These are phyloP conservation scores for Fusarium longipes DNA, from an alignment of 2,329 filamentous ascomycete species.

Conservation along the genomic window DNA sequence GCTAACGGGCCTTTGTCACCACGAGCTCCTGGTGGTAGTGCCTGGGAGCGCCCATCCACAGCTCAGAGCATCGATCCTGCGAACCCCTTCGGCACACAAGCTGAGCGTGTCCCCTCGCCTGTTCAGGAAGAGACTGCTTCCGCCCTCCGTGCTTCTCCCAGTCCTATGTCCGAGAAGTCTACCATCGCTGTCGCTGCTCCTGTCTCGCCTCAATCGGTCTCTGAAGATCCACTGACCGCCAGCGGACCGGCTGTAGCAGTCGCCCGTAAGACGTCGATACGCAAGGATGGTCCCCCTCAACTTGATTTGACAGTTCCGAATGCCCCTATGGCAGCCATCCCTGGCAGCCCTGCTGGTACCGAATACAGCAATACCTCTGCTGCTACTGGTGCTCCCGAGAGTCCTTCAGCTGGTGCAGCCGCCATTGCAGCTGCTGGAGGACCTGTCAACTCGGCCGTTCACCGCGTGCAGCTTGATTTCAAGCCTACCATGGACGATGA, in stretches of 20 bases:
- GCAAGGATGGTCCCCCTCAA: conserved; percentile 62
- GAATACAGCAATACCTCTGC: conserved; percentile 71
- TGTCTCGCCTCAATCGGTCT: conserved; percentile 29
- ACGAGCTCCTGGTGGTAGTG: conserved; percentile 50
- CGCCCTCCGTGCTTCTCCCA: conserved; percentile 45
- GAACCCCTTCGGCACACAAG: conserved; percentile 78
- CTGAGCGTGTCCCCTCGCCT: conserved; percentile 61
- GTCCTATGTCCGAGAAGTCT: conserved; percentile 50
- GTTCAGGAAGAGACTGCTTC: conserved; percentile 51
- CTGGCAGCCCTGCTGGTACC: conserved; percentile 71
- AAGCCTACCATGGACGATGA: conserved; percentile 93
- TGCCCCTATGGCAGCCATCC: conserved; percentile 52
- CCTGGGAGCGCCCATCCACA: conserved; percentile 62
- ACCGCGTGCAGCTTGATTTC: conserved; percentile 95
- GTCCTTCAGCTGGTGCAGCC: conserved; percentile 62
- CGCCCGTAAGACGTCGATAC: conserved; percentile 67
- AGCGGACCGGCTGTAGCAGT: conserved; percentile 56
- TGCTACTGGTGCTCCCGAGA: conserved; percentile 56
- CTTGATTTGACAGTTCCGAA: conserved; percentile 65
- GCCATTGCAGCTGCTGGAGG: conserved; percentile 73
- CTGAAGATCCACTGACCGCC: conserved; percentile 53
- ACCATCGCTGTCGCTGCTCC: conserved; percentile 21
- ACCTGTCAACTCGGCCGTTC: conserved; percentile 72
- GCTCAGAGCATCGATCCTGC: conserved; percentile 62
- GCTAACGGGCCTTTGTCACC: conserved; percentile 34